A percentile compares a stretch with the other conserved stretches of the same genome.
phyloP scores from a whole-genome alignment of 2,329 filamentous ascomycete genomes.

The Aspergillus texensis region DNA sequence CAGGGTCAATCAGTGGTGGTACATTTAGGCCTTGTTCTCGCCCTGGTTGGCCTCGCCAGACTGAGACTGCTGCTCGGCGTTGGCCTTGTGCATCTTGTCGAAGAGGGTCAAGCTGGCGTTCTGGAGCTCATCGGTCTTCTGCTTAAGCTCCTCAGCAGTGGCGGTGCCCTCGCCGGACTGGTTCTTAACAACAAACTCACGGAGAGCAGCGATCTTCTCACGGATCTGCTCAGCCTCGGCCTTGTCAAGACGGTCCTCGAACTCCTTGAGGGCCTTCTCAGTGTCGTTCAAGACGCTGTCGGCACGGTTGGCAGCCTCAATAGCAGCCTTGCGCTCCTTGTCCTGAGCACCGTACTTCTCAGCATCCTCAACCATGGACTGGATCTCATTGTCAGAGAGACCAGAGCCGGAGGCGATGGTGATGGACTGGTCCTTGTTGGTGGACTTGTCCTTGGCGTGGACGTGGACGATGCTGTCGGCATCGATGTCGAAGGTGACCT shows the following conservation, averaged over 20 bases:
- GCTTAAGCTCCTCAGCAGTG: slow-evolving; percentile 92
- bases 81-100: slow-evolving; percentile 99
- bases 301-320: slow-evolving; percentile 95
- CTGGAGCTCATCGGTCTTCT: slow-evolving; percentile 98
- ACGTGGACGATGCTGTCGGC: slow-evolving; percentile 98
- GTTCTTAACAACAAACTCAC: slow-evolving; percentile 90
- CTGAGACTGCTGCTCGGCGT: slow-evolving; percentile 65
- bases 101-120: slow-evolving; percentile 94
- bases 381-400: slow-evolving; percentile 91
- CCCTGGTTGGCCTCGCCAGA: slow-evolving; percentile 45
- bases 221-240: slow-evolving; percentile 87
- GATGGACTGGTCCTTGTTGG: slow-evolving; percentile 99
- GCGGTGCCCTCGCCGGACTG: slow-evolving; percentile 86
- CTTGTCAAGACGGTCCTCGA: slow-evolving; percentile 95
- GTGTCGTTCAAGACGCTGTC: slow-evolving; percentile 97
- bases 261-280: slow-evolving; percentile 97
- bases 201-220: slow-evolving; percentile 86
- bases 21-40: slow-evolving; percentile 70
- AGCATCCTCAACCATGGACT: slow-evolving; percentile 96
- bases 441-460: slow-evolving; percentile 98
- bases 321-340: slow-evolving; percentile 94
- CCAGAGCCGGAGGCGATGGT: slow-evolving; percentile 97
- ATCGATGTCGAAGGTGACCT: slow-evolving; percentile 99
- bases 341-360: slow-evolving; percentile 94
- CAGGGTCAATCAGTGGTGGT: slow-evolving; percentile 23